These are phyloP conservation scores for Suillus spraguei DNA, from an alignment of 768 basidiomycete genomes.

Conservation along the genomic window DNA sequence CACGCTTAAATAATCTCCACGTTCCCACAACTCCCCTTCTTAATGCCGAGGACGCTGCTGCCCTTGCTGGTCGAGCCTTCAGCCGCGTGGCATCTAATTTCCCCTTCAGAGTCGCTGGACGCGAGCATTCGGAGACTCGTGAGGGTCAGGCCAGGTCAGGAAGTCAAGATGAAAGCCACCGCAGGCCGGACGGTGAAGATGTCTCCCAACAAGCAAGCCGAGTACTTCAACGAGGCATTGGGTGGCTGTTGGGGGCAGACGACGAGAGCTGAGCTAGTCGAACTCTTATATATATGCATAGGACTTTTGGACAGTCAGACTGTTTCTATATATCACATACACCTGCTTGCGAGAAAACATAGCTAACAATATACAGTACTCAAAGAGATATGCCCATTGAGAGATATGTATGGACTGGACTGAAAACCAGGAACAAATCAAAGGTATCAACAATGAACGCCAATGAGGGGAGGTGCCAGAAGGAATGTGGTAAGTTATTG, in stretches of 20 bases:
- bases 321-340: conserved; percentile 17
- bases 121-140: conserved; percentile 26
- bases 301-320: conserved; percentile 2
- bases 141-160: conserved; percentile 29
- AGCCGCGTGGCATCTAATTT: conserved; percentile 75
- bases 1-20: conserved; percentile 64
- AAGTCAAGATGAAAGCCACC: conserved; percentile 43
- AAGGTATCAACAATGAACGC: conserved; percentile 30
- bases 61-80: conserved; percentile 79
- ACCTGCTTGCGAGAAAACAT: conserved; percentile 20
- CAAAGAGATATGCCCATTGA: conserved; percentile 21
- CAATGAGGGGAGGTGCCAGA: conserved; percentile 17
- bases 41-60: conserved; percentile 77
- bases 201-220: conserved; percentile 76
- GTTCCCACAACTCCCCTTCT: conserved; percentile 70
- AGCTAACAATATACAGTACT: conserved; percentile 19
- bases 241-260: conserved; percentile 94
- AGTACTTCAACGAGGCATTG: conserved; percentile 87
- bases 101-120: conserved; percentile 62
- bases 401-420: conserved; percentile 27
- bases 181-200: conserved; percentile 54
- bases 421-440: conserved; percentile 20
- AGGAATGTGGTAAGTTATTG: conserved; percentile 19
- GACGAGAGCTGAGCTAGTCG: conserved; percentile 35
- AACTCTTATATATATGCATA: neutral